Evolutionary conservation across 1,284 basidiomycete genomes (phyloP), one percentile per base, ranked within the genome.

Genomic region (Volvariella surrecta): DNA sequence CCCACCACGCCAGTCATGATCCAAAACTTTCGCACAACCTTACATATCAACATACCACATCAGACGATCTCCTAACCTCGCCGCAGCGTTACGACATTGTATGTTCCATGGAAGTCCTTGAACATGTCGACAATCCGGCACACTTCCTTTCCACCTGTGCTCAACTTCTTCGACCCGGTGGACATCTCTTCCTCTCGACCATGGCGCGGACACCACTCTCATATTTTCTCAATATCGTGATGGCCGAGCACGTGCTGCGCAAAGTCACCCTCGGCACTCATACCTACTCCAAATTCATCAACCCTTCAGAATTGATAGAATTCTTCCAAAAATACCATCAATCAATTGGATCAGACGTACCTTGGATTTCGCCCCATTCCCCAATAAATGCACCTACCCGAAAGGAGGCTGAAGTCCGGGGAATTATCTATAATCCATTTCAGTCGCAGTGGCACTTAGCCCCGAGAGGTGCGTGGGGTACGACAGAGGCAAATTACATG

Each of bases 51-150:
- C 81, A 91, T 55, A 73, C 78, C 0, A 73, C 88, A 0, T 92
- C 89, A 0, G 95, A 98, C 58, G 71, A 74, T 0, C 73, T 92
- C 2, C 59, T 82, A 9, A 55, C 73, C 17, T 75, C 79, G 7
- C 59, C 73, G 21, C 73, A 73, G 50, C 74, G 73, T 37, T 99
- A 86, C 58, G 95, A 99, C 60, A 73, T 95, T 4, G 93, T 99
- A 11, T 96, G 92, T 59, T 89, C 92, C 8, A 93, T 99, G 92
- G 96, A 99, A 60, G 94, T 99, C 13, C 59, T 99, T 35, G 96
- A 99, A 66, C 96, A 99, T 58, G 96, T 99, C 47, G 87, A 96
- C 57, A 82, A 93, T 53, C 95, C 96, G 0, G 71, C 79, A 9
- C 74, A 75, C 4, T 99, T 99, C 61, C 70, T 97, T 41, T 69